Evolutionary conservation across 495 filamentous ascomycete genomes (phyloP), one percentile per base, ranked within the genome.

Genomic region (Xylaria intraflava): DNA sequence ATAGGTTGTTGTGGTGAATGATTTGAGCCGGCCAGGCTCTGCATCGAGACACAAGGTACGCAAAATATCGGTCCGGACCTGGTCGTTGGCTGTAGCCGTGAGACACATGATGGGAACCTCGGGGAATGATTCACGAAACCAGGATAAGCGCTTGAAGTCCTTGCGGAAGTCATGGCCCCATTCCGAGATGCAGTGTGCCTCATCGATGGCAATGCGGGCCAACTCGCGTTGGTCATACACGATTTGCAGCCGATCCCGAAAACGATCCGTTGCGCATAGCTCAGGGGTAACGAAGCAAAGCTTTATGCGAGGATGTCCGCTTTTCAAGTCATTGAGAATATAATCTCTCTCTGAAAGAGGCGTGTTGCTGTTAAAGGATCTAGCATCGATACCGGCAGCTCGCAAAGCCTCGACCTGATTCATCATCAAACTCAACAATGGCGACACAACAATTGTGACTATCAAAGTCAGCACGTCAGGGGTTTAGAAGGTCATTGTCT

Each of bases 121-220:
- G 0, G 90, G 90, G 53, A 88, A 87, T 19, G 82, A 82, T 24
- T 78, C 74, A 55, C 86, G 88, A 73, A 97, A 95, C 83, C 87
- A 95, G 6, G 82, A 83, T n/a, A 97, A 79, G 22, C 85, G 78
- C 59, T 89, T 88, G 69, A 95, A 96, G 29, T 89, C 85, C 16
- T 86, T 87, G n/a, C 92, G 86, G 62, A 97, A 97, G 67, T 97
- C 92, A 65, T 97, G 91, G 16, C 92, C 92, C 92, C 92, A 97
- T 83, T 97, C 91, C 9, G 86, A 91, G 57, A 97, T 95, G 66
- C 92, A 96, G 65, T 97, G 92, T 12, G 92, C 92, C 71, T 97
- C 92, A 69, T 97, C 92, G 42, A 97, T 84, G 40, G 85, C 92
- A 58, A 97, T 81, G 9, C 92, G 83, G 10, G 85, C 82, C 5